Conservation (phyloP, 1,284 basidiomycete genomes). For the Microbotryum intermedium region DNA sequence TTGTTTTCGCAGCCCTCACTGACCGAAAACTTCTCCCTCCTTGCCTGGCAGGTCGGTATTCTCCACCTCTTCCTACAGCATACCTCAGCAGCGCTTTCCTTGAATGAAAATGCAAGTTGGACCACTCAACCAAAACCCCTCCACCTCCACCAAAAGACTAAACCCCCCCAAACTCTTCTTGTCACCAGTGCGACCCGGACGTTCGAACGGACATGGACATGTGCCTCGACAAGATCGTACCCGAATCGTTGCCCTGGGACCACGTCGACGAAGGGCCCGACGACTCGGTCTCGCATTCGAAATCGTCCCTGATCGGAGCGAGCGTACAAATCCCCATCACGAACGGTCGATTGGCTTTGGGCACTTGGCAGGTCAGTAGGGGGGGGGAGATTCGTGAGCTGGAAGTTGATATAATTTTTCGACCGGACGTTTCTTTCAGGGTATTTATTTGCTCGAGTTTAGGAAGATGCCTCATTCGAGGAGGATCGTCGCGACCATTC, state of each 20-base stretch:
- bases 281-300: slow-evolving; percentile 38
- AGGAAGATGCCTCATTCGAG: slow-evolving; percentile 36
- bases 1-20: neutral
- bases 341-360: slow-evolving; percentile 16
- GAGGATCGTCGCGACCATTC: slow-evolving; percentile 40
- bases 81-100: slow-evolving; percentile 22
- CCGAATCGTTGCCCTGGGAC: slow-evolving; percentile 38
- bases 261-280: slow-evolving; percentile 40
- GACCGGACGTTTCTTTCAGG: slow-evolving; percentile 7
- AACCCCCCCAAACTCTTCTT: no score
- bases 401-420: neutral
- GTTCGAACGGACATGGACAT: slow-evolving; percentile 41
- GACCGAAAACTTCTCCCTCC: neutral
- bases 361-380: slow-evolving; percentile 14
- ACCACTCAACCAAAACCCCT: no score
- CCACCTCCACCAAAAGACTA: neutral
- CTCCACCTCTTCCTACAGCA: slow-evolving; percentile 32
- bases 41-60: slow-evolving; percentile 34
- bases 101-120: slow-evolving; percentile 30
- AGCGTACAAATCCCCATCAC: slow-evolving; percentile 40
- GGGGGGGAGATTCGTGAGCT: neutral
- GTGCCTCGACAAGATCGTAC: slow-evolving; percentile 38
- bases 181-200: slow-evolving; percentile 39
- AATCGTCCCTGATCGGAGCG: slow-evolving; percentile 39
- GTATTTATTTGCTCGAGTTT: slow-evolving; percentile 37